Conservation (phyloP, 257 asterid species). For the Gynochthodes officinalis region DNA sequence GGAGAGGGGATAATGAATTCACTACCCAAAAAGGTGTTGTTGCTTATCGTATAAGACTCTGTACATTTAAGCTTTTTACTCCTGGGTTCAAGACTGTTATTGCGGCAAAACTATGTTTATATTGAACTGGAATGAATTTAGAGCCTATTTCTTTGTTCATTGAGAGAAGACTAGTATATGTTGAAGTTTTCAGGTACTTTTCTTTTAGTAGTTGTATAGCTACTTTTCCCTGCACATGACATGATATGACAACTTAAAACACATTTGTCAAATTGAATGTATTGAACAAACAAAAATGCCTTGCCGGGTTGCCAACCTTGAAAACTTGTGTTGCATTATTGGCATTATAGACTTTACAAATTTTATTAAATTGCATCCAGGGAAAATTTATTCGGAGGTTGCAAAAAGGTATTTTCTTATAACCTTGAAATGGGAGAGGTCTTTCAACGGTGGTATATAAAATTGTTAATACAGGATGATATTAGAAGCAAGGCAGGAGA, state of each 20-base stretch:
- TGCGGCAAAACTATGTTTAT: not conserved
- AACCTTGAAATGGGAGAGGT: not conserved
- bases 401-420: not conserved
- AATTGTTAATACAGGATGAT: not conserved
- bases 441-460: not conserved
- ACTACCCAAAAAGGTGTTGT: not conserved
- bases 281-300: not conserved
- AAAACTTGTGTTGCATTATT: not conserved
- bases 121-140: not conserved
- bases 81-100: not conserved
- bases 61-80: not conserved
- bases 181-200: too few species aligned
- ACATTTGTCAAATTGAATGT: not conserved
- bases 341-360: not conserved
- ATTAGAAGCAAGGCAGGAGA: not conserved
- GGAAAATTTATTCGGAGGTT: not conserved
- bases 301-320: not conserved
- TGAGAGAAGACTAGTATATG: too few species aligned
- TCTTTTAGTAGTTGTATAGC: not conserved
- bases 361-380: not conserved
- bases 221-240: not conserved
- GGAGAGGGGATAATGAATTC: not conserved
- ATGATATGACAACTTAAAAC: not conserved
- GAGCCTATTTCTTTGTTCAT: not conserved
- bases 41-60: not conserved